Conservation (phyloP, 2,329 filamentous ascomycete species). For the Neonectria punicea region DNA sequence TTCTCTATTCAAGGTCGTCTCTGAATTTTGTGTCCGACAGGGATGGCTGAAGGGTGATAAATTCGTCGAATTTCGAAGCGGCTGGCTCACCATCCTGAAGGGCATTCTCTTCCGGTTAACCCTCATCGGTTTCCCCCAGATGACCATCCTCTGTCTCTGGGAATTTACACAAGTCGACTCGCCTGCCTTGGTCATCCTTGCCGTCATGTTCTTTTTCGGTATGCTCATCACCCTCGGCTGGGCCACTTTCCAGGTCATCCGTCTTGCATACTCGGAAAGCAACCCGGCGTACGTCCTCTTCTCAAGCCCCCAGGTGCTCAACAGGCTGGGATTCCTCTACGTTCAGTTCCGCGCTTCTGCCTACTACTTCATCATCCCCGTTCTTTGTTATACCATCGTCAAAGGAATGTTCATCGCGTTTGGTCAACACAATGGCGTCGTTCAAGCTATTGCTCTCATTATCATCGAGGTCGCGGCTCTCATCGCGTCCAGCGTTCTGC, state of each 20-base stretch:
- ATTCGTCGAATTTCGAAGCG: constrained; percentile 92
- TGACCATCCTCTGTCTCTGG: constrained; percentile 91
- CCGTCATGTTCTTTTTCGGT: constrained; percentile 87
- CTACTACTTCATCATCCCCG: constrained; percentile 91
- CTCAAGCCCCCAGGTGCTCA: constrained; percentile 88
- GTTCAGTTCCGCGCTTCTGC: constrained; percentile 95
- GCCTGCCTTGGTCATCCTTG: constrained; percentile 83
- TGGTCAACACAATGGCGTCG: constrained; percentile 73
- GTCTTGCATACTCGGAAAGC: constrained; percentile 88
- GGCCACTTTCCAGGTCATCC: constrained; percentile 89
- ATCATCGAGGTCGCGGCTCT: constrained; percentile 84
- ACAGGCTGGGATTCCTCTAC: constrained; percentile 98
- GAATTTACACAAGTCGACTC: constrained; percentile 90
- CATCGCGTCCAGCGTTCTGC: constrained; percentile 79
- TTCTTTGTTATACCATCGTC: constrained; percentile 79
- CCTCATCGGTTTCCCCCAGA: constrained; percentile 90
- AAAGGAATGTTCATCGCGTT: constrained; percentile 92
- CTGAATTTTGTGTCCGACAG: constrained; percentile 78
- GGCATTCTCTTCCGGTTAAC: constrained; percentile 91
- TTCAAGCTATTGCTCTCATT: constrained; percentile 86
- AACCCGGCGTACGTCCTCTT: constrained; percentile 97
- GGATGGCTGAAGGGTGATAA: constrained; percentile 84
- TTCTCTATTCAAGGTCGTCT: constrained; percentile 80
- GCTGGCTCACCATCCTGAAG: constrained; percentile 91
- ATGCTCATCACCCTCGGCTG: constrained; percentile 80